A percentile compares a stretch with the other conserved stretches of the same genome.
These are phyloP conservation scores for Simmondsia chinensis DNA, from an alignment of 148 eudicot species.

Conservation along the genomic window DNA sequence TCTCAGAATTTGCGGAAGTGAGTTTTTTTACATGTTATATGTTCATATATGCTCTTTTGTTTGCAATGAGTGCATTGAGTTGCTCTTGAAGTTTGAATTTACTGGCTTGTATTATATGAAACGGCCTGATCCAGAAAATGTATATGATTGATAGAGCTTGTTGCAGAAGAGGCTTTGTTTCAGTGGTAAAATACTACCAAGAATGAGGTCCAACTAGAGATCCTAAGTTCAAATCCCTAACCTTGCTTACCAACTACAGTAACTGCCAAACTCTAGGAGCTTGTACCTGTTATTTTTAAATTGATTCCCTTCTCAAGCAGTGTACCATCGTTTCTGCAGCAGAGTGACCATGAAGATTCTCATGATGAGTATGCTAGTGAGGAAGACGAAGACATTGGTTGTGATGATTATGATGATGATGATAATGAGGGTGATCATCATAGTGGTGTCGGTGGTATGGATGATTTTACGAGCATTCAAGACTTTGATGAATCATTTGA, in stretches of 20 bases:
- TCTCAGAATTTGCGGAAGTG: conserved; percentile 31
- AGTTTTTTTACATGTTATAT: conserved; percentile 10
- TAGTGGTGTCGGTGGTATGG: conserved; percentile 2
- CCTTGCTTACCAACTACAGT: no score
- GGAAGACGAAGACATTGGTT: conserved; percentile 16
- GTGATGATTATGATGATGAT: conserved; percentile 23
- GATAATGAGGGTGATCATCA: no score
- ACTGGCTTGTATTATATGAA: not conserved
- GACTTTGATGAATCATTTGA: conserved; percentile 12
- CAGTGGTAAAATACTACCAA: no score
- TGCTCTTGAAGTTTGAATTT: not conserved
- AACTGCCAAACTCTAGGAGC: not conserved
- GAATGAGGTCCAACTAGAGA: no score
- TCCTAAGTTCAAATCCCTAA: no score
- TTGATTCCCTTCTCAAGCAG: not conserved
- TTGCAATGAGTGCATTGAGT: not conserved
- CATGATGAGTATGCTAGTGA: conserved; percentile 26
- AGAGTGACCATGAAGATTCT: conserved; percentile 39
- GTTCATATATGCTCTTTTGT: not conserved
- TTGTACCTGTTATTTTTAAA: not conserved
- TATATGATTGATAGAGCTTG: no score
- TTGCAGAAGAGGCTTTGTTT: not conserved
- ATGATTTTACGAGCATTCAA: conserved; percentile 12
- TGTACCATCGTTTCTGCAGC: conserved; percentile 7
- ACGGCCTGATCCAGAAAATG: not conserved